Percentiles rank a stretch among this genome's conserved stretches.
Conservation (phyloP, 2,329 filamentous ascomycete genomes). For the Diaporthe citriasiana region DNA sequence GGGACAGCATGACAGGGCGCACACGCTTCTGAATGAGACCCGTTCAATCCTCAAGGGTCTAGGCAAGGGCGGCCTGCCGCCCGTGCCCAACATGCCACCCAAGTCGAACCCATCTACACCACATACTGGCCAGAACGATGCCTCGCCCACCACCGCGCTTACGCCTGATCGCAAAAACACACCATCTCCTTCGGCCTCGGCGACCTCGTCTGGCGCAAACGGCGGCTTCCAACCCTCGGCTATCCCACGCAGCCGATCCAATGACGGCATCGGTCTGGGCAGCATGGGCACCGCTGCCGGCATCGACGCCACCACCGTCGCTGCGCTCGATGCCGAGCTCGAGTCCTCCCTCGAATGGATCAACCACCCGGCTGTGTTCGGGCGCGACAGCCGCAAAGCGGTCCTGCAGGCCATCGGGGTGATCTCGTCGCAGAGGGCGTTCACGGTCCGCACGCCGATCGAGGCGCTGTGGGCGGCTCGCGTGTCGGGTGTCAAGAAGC, state of each 20-base stretch:
- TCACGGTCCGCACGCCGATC: slow-evolving; percentile 91
- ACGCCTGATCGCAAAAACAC: slow-evolving; percentile 70
- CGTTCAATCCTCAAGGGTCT: slow-evolving; percentile 95
- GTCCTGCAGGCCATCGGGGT: slow-evolving; percentile 97
- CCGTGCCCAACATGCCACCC: slow-evolving; percentile 77
- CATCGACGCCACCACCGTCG: slow-evolving; percentile 87
- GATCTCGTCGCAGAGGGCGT: slow-evolving; percentile 93
- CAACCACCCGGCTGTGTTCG: slow-evolving; percentile 94
- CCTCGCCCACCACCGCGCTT: slow-evolving; percentile 58
- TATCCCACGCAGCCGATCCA: slow-evolving; percentile 67
- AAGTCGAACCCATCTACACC: slow-evolving; percentile 65
- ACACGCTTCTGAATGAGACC: slow-evolving; percentile 93
- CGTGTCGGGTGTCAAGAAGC: slow-evolving; percentile 82
- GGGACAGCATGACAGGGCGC: slow-evolving; percentile 92
- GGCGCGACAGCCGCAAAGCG: slow-evolving; percentile 92
- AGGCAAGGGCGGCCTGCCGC: slow-evolving; percentile 93
- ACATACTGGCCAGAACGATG: slow-evolving; percentile 57
- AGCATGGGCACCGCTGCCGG: slow-evolving; percentile 65
- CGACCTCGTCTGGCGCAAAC: slow-evolving; percentile 43
- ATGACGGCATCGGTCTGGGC: slow-evolving; percentile 70
- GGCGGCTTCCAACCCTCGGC: slow-evolving; percentile 56
- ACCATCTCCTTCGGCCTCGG: slow-evolving; percentile 67
- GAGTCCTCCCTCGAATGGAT: slow-evolving; percentile 97
- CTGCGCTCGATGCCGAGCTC: slow-evolving; percentile 90
- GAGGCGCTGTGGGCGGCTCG: slow-evolving; percentile 91